Evolutionary conservation across 2,329 filamentous ascomycete genomes (phyloP), one percentile per base, ranked within the genome.

Genomic region (Lachnellula hyalina): DNA sequence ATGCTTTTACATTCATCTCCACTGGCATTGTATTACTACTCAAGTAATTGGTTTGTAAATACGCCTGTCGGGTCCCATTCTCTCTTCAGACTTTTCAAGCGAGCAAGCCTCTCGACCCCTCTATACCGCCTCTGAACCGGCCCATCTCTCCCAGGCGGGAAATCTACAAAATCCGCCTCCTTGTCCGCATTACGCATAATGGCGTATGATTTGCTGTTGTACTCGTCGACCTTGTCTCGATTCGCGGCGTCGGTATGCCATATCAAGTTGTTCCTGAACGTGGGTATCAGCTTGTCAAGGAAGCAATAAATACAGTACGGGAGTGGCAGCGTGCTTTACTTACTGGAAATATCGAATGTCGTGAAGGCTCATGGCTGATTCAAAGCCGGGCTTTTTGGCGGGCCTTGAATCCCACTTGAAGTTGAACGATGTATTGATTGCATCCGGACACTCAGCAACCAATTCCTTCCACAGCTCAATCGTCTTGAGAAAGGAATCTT

Each of bases 1-100:
- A 28, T 7, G 6, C 8, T 8, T 28, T 8, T 28, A 28, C 25
- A 28, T 28, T 28, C 25, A 28, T 28, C 25, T 28, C 25, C 25
- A 28, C 8, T 28, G 25, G 6, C 8, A 28, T 28, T 28, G 5
- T 3, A 28, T 8, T 9, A 8, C 25, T 38, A 38, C 14, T 15
- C 14, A 38, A 53, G 34, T 17, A 53, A 48, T 35, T 53, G 6
- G 15, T n/a, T 28, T 12, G 51, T 53, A 42, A 67, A 68, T n/a
- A 64, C 57, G 0, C 62, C 65, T 8, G 42, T 42, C 3, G 66
- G 61, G 51, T 68, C 66, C 61, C 61, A 65, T 45, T 59, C 55
- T 38, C 51, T 63, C 58, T 68, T 68, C 49, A 68, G 40, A 2
- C 42, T 53, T 23, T 53, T 58, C 21, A 68, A 49, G 21, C 59